Percentiles rank a stretch among this genome's conserved stretches.
phyloP scores from a whole-genome alignment of 345 rosid species.

The Clausena lansium region DNA sequence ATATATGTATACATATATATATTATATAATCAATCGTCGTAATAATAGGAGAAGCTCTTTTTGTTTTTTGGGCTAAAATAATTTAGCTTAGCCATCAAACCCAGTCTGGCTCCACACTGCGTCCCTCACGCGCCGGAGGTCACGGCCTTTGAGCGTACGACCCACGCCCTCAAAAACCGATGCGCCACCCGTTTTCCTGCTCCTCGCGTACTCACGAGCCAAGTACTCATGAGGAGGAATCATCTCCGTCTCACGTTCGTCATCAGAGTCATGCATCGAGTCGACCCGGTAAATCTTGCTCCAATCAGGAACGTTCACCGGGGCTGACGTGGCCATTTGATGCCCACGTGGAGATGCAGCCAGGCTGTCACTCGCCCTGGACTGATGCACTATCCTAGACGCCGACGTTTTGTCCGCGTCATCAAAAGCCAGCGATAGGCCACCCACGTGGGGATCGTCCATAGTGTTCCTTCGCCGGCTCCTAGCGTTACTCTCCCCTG shows the following conservation, averaged over 20 bases:
- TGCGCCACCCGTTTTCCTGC: slow-evolving; percentile 42
- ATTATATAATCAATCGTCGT: too few species aligned
- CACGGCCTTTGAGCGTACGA: slow-evolving; percentile 88
- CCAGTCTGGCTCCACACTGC: slow-evolving; percentile 97
- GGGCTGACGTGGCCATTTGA: slow-evolving; percentile 79
- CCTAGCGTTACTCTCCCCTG: slow-evolving; percentile 19
- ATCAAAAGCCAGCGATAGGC: slow-evolving; percentile 69
- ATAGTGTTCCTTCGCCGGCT: slow-evolving; percentile 17
- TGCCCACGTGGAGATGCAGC: slow-evolving; percentile 34
- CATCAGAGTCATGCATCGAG: slow-evolving; percentile 71
- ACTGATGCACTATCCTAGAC: slow-evolving; percentile 76
- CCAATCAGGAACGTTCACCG: slow-evolving; percentile 95
- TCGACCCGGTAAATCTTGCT: slow-evolving; percentile 72
- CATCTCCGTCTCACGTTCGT: slow-evolving; percentile 59
- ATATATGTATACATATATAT: too few species aligned
- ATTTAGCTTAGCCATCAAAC: slow-evolving; percentile 34
- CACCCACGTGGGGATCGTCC: slow-evolving; percentile 45
- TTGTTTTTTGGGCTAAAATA: too few species aligned
- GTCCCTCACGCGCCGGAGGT: slow-evolving; percentile 86
- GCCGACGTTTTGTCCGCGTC: slow-evolving; percentile 41
- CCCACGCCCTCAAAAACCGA: slow-evolving; percentile 89
- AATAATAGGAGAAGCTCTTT: not conserved
- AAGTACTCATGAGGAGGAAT: slow-evolving; percentile 96
- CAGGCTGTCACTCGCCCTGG: slow-evolving; percentile 44
- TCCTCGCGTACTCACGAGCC: slow-evolving; percentile 59